Evolutionary conservation across 1,139 yeast genomes (phyloP), one percentile per base, ranked within the genome.

Genomic region (Lodderomyces theae): DNA sequence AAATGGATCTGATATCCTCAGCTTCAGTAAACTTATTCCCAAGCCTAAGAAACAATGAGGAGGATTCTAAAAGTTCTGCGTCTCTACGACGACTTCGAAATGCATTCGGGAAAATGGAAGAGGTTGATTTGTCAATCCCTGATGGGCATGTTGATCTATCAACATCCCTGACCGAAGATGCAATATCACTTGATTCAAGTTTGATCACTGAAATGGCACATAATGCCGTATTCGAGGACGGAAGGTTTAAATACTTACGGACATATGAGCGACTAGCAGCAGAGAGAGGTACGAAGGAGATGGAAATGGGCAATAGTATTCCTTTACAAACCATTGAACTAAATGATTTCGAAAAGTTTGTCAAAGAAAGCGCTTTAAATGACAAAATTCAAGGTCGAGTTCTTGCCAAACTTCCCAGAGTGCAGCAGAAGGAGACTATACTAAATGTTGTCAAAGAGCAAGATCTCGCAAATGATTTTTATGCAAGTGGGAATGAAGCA

Each of bases 271-370:
- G 47, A 16, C 40, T 58, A 7, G 45, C 48, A 25, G 54, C 53
- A 18, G 36, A 42, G n/a, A 46, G 42, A 25, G 39, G 50, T 8
- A 37, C 46, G 1, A 48, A 46, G 28, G 49, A 54, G 52, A 48
- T 46, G 24, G 50, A 54, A 51, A 48, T 46, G 22, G 38, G 47
- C 32, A 38, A 46, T 13, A 37, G 50, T 26, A 61, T 64, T 10
- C 66, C 66, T 1, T 44, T 64, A 29, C 63, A 63, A 39, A 38
- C 52, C 0, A 31, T 63, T 1, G 46, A 56, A 11, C 48, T 70
- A 30, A 69, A 67, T 43, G 77, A 71, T 48, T 71, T 62, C 50
- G 54, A 52, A 37, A 57, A 51, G 40, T 71, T 62, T 45, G 60
- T 68, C 8, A 63, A 61, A 42, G 64, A 65, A 53, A 61, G 72